A percentile compares a stretch with the other conserved stretches of the same genome.
phyloP scores from a whole-genome alignment of 129 eudicot genomes.

The Flaveria trinervia region DNA sequence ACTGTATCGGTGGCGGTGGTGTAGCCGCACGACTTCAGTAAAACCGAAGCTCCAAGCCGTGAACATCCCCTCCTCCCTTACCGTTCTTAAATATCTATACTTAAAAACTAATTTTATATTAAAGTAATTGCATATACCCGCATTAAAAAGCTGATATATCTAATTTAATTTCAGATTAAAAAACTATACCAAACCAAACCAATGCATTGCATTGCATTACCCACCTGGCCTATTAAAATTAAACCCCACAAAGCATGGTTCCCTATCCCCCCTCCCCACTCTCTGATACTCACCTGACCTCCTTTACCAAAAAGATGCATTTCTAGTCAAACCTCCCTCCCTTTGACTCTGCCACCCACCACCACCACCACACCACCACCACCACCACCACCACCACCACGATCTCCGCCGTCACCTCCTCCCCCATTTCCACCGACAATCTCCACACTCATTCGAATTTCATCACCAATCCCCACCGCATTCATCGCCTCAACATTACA shows the following conservation, averaged over 20 bases:
- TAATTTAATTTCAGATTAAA: no score
- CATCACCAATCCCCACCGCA: conserved; percentile 26
- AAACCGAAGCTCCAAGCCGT: no score
- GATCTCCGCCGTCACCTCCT: conserved; percentile 30
- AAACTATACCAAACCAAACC: no score
- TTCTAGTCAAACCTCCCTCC: conserved; percentile 29
- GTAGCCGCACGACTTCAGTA: no score
- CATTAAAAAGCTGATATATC: no score
- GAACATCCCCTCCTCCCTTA: no score
- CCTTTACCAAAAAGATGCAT: conserved; percentile 28
- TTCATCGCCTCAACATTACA: conserved; percentile 1
- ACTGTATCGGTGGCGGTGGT: no score
- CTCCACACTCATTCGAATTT: neutral
- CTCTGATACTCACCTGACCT: neutral
- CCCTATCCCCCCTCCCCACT: conserved; percentile 17
- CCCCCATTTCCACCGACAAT: conserved; percentile 37
- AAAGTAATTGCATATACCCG: no score
- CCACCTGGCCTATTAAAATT: conserved; percentile 18
- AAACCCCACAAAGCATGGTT: conserved; percentile 18
- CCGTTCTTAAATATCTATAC: no score
- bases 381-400: conserved; percentile 31
- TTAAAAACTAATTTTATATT: no score
- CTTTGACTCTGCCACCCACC: conserved; percentile 28
- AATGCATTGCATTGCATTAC: neutral
- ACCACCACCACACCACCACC: conserved; percentile 21